phyloP scores from a whole-genome alignment of 257 asterid genomes.

The Gardenia jasminoides region DNA sequence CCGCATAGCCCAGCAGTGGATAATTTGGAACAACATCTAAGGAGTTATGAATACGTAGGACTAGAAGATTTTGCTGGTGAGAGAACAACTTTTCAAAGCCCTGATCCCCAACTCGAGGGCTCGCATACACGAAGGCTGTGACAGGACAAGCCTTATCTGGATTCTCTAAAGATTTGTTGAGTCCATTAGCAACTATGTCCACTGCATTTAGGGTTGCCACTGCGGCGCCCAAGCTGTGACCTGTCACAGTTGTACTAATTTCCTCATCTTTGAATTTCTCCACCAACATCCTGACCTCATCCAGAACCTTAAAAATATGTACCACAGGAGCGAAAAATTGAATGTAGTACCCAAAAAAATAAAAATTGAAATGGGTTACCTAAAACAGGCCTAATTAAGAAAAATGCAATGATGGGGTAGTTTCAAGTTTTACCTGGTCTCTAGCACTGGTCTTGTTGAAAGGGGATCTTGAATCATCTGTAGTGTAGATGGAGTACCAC shows the following conservation, averaged over 20 bases:
- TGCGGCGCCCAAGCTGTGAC: constrained; percentile 87
- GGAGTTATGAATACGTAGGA: constrained; percentile 49
- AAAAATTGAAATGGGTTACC: too few species aligned
- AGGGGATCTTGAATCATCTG: constrained; percentile 59
- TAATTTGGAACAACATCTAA: constrained; percentile 56
- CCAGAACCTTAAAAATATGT: constrained; percentile 41
- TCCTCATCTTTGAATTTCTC: constrained; percentile 63
- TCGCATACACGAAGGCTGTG: constrained; percentile 60
- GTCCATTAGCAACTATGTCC: constrained; percentile 55
- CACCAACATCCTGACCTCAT: constrained; percentile 57
- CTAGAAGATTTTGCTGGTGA: constrained; percentile 25
- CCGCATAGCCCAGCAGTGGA: constrained; percentile 48
- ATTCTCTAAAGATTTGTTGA: constrained; percentile 38
- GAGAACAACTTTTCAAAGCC: constrained; percentile 26
- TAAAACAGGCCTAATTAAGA: neutral
- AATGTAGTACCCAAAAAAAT: too few species aligned
- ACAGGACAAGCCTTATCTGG: constrained; percentile 57
- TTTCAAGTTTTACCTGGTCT: constrained; percentile 48
- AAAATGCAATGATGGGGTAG: neutral
- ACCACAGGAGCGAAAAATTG: neutral
- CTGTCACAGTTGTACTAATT: constrained; percentile 65
- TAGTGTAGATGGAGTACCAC: constrained; percentile 72
- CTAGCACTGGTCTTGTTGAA: constrained; percentile 61
- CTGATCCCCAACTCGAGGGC: constrained; percentile 70
- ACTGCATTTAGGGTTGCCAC: constrained; percentile 62